Evolutionary conservation across 805 yeast genomes (phyloP).

Genomic region (Lipomyces yamadae): DNA sequence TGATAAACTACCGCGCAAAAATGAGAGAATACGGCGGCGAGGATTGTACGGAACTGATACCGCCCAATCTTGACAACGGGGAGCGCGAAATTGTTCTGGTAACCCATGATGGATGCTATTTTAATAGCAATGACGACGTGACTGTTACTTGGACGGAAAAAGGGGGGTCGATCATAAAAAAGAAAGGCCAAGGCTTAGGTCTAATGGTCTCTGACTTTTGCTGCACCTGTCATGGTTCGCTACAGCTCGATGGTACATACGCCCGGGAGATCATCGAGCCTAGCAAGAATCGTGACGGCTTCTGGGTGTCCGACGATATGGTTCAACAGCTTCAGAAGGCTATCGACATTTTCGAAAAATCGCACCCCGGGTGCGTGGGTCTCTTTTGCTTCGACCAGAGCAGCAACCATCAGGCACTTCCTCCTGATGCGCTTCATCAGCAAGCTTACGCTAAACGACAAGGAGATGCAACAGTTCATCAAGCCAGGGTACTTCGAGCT

Average conservation of each 20-base stretch:
- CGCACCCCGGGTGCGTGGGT: too few relatives aligned
- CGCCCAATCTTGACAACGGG: not conserved
- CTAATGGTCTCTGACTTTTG: not conserved
- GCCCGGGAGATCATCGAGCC: not conserved
- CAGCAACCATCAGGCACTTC: too few relatives aligned
- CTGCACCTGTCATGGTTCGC: slow-evolving; percentile 4
- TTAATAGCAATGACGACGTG: slow-evolving; percentile 1
- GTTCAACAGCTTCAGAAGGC: not conserved
- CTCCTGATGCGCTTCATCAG: too few relatives aligned
- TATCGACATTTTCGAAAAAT: not conserved
- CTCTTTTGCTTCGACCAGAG: too few relatives aligned
- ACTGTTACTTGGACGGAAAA: not conserved
- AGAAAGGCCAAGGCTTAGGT: slow-evolving; percentile 7
- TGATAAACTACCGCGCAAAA: not conserved
- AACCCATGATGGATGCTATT: slow-evolving; percentile 1
- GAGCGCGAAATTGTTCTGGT: not conserved
- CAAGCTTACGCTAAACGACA: too few relatives aligned
- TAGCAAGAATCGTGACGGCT: slow-evolving; percentile 3
- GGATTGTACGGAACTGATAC: not conserved
- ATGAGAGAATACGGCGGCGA: slow-evolving; percentile 1
- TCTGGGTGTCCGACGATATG: not conserved
- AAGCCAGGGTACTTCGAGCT: too few relatives aligned
- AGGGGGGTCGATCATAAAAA: not conserved
- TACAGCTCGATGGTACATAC: not conserved
- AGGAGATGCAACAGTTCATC: too few relatives aligned